Percentiles rank a stretch among this genome's conserved stretches.
Conservation (phyloP, 2,329 filamentous ascomycete species). For the Claviceps africana region DNA sequence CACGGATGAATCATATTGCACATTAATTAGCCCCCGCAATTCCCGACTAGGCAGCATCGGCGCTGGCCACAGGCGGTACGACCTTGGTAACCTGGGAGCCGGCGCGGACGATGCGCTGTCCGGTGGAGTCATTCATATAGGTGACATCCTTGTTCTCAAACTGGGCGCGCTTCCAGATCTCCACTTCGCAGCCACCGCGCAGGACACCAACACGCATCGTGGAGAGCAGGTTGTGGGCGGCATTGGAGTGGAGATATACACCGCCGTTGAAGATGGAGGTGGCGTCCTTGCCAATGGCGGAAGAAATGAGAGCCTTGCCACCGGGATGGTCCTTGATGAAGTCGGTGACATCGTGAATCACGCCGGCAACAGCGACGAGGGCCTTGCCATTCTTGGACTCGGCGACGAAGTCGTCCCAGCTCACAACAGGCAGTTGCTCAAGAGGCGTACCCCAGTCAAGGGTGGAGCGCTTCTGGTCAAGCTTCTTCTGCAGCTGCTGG, state of each 20-base stretch:
- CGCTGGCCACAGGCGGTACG: slow-evolving; percentile 62
- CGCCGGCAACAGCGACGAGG: slow-evolving; percentile 65
- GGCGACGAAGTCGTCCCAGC: slow-evolving; percentile 75
- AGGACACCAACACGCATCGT: slow-evolving; percentile 83
- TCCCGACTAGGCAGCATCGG: slow-evolving; percentile 56
- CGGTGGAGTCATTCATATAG: slow-evolving; percentile 66
- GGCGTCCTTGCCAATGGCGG: slow-evolving; percentile 73
- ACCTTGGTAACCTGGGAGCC: slow-evolving; percentile 78
- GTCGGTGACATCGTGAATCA: slow-evolving; percentile 70
- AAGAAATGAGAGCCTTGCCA: slow-evolving; percentile 73
- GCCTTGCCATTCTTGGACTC: slow-evolving; percentile 63
- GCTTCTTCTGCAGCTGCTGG: slow-evolving; percentile 84
- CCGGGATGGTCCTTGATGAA: slow-evolving; percentile 87
- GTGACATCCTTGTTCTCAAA: slow-evolving; percentile 72
- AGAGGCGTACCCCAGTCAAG: slow-evolving; percentile 81
- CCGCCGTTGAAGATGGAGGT: slow-evolving; percentile 87
- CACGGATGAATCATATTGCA: background rate
- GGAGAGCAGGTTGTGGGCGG: slow-evolving; percentile 74
- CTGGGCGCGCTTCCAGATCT: slow-evolving; percentile 84
- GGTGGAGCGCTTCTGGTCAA: slow-evolving; percentile 68
- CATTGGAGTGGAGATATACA: slow-evolving; percentile 82
- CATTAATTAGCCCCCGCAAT: too few relatives aligned
- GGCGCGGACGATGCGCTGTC: slow-evolving; percentile 72
- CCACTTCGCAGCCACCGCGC: slow-evolving; percentile 74
- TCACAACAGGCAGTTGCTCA: slow-evolving; percentile 71